Evolutionary conservation across 257 asterid species (phyloP), one percentile per base, ranked within the genome.

Genomic region (Salvia splendens): DNA sequence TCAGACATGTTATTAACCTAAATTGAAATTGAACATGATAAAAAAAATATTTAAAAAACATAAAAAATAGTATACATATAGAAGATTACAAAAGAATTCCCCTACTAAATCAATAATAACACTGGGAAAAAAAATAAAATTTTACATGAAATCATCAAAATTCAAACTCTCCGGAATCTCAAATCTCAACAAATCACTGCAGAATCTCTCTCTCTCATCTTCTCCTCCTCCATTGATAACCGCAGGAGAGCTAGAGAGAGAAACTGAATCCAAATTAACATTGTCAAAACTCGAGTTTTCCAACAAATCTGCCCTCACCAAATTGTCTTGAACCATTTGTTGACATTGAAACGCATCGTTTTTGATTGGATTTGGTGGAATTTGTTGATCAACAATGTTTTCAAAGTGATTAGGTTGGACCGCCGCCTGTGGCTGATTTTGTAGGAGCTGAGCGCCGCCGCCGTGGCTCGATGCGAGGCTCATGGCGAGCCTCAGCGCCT

Each of bases 321-420:
- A 53, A 55, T 71, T 62, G 52, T 79, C 82, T 65, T 81, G 85
- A 12, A 69, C 70, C 3, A 69, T 28, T 52, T 65, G 45, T 40
- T 40, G 45, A 8, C 9, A 40, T 1, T 24, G 30, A 46, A 70
- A 66, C 42, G 80, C 61, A 50, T 73, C 32, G 20, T 72, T 67
- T 28, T 79, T 56, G 30, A 59, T 58, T 24, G 30, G 30, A 47
- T 75, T 76, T 53, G 79, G 55, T 51, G 82, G 82, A 52, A 70
- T 65, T 48, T 84, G 79, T 67, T 73, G 92, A 73, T 48, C 42
- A 48, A 75, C 57, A 12, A 66, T 20, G 58, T 79, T 78, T 70
- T 81, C 82, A 75, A 80, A 77, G 48, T 71, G 82, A 68, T 78
- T 74, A 69, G 84, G 79, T 65, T 82, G 89, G 71, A 76, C 11